Evolutionary conservation across 2,329 filamentous ascomycete species (phyloP), one percentile per base, ranked within the genome.

Genomic region (Aspergillus aculeatus): DNA sequence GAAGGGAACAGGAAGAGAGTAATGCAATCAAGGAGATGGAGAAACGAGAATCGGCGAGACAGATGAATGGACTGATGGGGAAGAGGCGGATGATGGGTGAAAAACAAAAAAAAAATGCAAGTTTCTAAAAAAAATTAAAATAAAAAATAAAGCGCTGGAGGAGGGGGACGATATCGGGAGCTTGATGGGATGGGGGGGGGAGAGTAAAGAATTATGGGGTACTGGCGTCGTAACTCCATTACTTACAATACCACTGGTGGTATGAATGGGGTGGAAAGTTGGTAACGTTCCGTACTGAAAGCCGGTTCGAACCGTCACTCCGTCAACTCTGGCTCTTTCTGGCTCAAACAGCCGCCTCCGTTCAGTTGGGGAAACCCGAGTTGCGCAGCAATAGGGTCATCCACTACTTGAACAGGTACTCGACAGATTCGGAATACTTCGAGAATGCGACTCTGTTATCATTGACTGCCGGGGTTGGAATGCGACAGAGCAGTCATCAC

Each of bases 1-100:
- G 62, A 68, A 64, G 68, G 61, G 68, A 68, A 70, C 67, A 68
- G 47, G 53, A 60, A 60, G 50, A 56, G 62, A 49, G 50, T 23
- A 44, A 31, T 59, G 47, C 54, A 56, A 55, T 41, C 14, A 48
- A 57, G 57, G 55, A 57, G 58, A 58, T 61, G 58, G 55, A 63
- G 63, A 63, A 56, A 60, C 57, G 53, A 54, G 56, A 55, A 55
- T 57, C 57, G 56, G 57, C 62, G 58, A 60, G 32, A 47, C 41
- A 60, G 59, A 62, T 50, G 56, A 62, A 58, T 55, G 53, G 58
- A 65, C 44, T 52, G 54, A 62, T 57, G 53, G 57, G 26, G 56
- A 64, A 53, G 58, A 55, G 51, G 52, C 29, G 52, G 53, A 59
- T 50, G 50, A 58, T 54, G 49, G 57, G 57, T 61, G 56, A 57